Conservation (phyloP, 106 monocot genomes). For the Dactylorhiza incarnata region DNA sequence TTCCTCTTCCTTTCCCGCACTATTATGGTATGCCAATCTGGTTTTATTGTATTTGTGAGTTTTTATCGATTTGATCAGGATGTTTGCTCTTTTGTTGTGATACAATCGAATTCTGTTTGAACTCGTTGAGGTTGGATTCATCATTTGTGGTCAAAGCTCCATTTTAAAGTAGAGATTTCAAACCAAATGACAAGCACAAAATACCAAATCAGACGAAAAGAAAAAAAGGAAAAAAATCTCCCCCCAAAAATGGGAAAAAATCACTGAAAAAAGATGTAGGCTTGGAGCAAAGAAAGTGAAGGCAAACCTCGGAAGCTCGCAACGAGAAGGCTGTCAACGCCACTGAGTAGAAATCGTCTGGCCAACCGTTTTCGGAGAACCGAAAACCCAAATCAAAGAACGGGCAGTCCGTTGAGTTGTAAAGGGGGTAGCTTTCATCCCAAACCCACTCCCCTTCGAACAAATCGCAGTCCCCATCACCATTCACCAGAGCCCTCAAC, state of each 20-base stretch:
- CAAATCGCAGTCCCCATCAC: conserved; percentile 18
- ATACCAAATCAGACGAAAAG: background rate
- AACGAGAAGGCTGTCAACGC: conserved; percentile 42
- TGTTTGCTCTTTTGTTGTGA: no score
- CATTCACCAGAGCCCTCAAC: background rate
- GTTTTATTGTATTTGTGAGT: no score
- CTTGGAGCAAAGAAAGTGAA: background rate
- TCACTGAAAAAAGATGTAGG: no score
- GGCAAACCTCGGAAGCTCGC: conserved; percentile 34
- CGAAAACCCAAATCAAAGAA: conserved; percentile 40
- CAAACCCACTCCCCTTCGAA: conserved; percentile 54
- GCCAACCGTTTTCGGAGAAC: conserved; percentile 48
- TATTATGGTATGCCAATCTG: no score
- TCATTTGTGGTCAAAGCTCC: no score
- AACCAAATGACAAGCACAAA: background rate
- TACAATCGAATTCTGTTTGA: no score
- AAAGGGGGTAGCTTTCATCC: conserved; percentile 20
- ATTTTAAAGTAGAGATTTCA: no score
- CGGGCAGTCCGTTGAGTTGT: no score
- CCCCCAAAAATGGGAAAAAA: background rate
- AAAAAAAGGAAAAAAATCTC: background rate
- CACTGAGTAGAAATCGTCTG: conserved; percentile 34
- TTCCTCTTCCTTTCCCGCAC: no score
- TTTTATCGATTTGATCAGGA: no score
- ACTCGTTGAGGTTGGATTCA: no score